A percentile compares a stretch with the other conserved stretches of the same genome.
phyloP scores from a whole-genome alignment of 371 early-diverging fungal species.

The Mucor sp. region DNA sequence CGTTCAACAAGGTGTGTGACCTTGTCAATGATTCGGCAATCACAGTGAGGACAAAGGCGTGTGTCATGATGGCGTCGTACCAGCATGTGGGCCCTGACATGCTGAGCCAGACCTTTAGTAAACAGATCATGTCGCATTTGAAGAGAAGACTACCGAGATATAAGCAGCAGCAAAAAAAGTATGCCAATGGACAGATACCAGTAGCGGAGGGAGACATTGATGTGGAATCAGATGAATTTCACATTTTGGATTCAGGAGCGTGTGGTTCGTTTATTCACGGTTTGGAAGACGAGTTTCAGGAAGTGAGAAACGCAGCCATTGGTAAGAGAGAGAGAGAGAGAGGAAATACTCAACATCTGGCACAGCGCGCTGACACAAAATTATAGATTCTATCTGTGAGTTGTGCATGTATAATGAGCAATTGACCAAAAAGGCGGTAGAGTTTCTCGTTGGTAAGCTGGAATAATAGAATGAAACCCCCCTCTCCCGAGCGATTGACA shows the following conservation, averaged over 20 bases:
- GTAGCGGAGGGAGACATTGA: conserved; percentile 71
- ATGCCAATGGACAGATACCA: conserved; percentile 39
- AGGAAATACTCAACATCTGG: too few species aligned
- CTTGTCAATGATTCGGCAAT: conserved; percentile 76
- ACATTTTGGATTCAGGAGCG: conserved; percentile 71
- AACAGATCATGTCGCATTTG: conserved; percentile 73
- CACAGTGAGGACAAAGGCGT: conserved; percentile 69
- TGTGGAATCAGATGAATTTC: conserved; percentile 66
- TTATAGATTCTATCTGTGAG: conserved; percentile 76
- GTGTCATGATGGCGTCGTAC: conserved; percentile 67
- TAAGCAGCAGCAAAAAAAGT: conserved; percentile 25
- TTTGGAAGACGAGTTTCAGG: conserved; percentile 88
- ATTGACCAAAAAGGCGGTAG: conserved; percentile 67
- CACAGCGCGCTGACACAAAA: too few species aligned
- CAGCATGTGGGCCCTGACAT: conserved; percentile 58
- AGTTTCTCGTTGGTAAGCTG: conserved; percentile 72
- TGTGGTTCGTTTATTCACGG: conserved; percentile 93
- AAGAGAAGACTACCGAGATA: conserved; percentile 23
- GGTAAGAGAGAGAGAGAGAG: conserved; percentile 59
- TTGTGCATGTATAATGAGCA: conserved; percentile 66
- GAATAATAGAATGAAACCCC: neutral
- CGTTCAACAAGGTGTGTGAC: conserved; percentile 77
- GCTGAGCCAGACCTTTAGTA: conserved; percentile 75
- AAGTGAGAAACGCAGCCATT: conserved; percentile 84
- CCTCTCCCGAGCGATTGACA: neutral